Percentiles rank a stretch among this genome's conserved stretches.
phyloP scores from a whole-genome alignment of 2,329 filamentous ascomycete species.

The Peltaster fructicola region DNA sequence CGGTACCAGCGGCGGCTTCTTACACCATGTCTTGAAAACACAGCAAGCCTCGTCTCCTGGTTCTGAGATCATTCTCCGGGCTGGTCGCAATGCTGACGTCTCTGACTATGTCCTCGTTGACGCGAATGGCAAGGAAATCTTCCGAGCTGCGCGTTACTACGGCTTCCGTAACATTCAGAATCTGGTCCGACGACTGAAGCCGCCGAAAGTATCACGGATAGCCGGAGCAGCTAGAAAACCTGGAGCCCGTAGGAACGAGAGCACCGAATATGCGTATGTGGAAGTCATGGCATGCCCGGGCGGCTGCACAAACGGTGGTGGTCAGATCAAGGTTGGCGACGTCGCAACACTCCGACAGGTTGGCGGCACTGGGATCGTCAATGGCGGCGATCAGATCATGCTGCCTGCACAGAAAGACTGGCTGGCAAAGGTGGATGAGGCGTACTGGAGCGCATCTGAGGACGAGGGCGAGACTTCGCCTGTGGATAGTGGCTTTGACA shows the following conservation, averaged over 20 bases:
- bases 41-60: conserved; percentile 54
- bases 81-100: conserved; percentile 80
- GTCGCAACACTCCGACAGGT: conserved; percentile 29
- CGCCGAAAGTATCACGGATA: conserved; percentile 58
- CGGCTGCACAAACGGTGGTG: conserved; percentile 95
- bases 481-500: conserved; percentile 3
- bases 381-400: conserved; percentile 17
- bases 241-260: conserved; percentile 22
- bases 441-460: conserved; percentile 18
- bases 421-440: conserved; percentile 54
- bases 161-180: conserved; percentile 98
- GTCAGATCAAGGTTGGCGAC: conserved; percentile 84
- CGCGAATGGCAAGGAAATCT: conserved; percentile 29
- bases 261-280: conserved; percentile 66
- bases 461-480: conserved; percentile 5
- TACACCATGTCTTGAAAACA: conserved; percentile 66
- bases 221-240: conserved; percentile 50
- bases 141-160: conserved; percentile 81
- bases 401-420: conserved; percentile 73
- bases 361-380: conserved; percentile 16
- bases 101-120: conserved; percentile 61
- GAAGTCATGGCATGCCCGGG: conserved; percentile 99
- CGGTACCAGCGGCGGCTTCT: conserved; percentile 75
- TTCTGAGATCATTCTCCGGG: conserved; percentile 50
- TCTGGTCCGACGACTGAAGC: conserved; percentile 79